Base-by-base conservation (phyloP, 202 grass and related monocot genomes). In the Brachypodium distachyon region DNA sequence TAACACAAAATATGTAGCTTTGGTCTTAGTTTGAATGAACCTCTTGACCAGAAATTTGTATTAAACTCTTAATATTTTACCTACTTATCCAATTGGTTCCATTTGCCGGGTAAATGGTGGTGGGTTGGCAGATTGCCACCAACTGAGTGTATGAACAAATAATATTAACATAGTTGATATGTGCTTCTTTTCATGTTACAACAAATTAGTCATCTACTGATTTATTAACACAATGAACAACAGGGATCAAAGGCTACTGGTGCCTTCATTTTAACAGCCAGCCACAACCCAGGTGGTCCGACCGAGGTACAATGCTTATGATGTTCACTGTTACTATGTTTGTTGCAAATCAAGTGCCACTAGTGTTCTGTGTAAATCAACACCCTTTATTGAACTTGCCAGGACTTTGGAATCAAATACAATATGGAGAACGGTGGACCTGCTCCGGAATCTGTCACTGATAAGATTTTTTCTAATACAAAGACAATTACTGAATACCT, bases 401-500 rank as follows among this genome's bases (percentile, higher is more conserved):
- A 98, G 96, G 96, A 98, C 74, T 98, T 98, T 43, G 96, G 96
- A 62, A 95, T 99, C 83, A 99, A 99, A 74, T 99, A 99, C 78
- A 98, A 98, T 52, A 92, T 99, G 96, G 96, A 85, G 83, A 99
- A 99, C 85, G 92, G 96, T 68, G 96, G 96, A 23, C 96, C 96
- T 79, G 92, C 96, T n/a, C 96, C 96, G n/a, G 96, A 99, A 67
- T 91, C 83, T 26, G 87, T 99, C 43, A 99, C 96, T 13, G 91
- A 99, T 66, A 89, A 87, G 70, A 96, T 99, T 36, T 96, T 96
- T 73, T 85, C 83, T 43, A 82, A 96, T 61, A 96, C 93, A 59
- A 96, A 60, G 41, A 87, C 80, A 72, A 92, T 92, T 61, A 86
- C 77, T 32, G 87, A 92, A 78, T 96, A 97, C 57, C 55, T 90